Percentiles rank a stretch among this genome's conserved stretches.
Evolutionary conservation across 768 basidiomycete genomes (phyloP).

Genomic region (Lyophyllum shimeji): DNA sequence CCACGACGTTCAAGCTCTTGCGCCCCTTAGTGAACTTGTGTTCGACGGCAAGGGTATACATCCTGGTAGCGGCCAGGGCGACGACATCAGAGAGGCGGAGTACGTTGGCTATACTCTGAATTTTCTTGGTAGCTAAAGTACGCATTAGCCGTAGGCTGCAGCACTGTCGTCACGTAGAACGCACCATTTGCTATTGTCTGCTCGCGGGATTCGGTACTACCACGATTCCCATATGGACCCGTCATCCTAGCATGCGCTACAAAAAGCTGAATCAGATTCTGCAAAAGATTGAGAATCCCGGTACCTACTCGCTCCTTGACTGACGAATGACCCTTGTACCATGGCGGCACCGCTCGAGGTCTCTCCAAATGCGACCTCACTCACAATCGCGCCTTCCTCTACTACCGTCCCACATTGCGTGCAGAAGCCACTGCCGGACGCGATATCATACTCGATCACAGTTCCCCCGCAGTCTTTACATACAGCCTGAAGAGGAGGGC

Average conservation of each 20-base stretch:
- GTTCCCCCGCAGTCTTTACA: slow-evolving; percentile 81
- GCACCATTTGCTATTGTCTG: slow-evolving; percentile 89
- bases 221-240: slow-evolving; percentile 79
- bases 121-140: slow-evolving; percentile 71
- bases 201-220: slow-evolving; percentile 80
- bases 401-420: slow-evolving; percentile 86
- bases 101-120: slow-evolving; percentile 78
- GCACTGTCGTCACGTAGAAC: slow-evolving; percentile 20
- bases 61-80: slow-evolving; percentile 75
- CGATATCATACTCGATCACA: slow-evolving; percentile 82
- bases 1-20: slow-evolving; percentile 89
- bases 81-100: slow-evolving; percentile 80
- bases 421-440: slow-evolving; percentile 85
- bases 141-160: neutral
- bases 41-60: slow-evolving; percentile 92
- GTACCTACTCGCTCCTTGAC: slow-evolving; percentile 76
- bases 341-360: slow-evolving; percentile 89
- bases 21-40: slow-evolving; percentile 95
- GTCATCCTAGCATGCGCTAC: slow-evolving; percentile 80
- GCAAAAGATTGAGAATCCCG: slow-evolving; percentile 29
- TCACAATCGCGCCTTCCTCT: slow-evolving; percentile 92
- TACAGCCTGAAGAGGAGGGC: slow-evolving; percentile 36
- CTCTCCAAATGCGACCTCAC: slow-evolving; percentile 96
- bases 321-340: slow-evolving; percentile 93
- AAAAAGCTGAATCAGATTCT: neutral